Evolutionary conservation across 1,139 yeast genomes (phyloP).

Genomic region (Sugiyamaella novakii): DNA sequence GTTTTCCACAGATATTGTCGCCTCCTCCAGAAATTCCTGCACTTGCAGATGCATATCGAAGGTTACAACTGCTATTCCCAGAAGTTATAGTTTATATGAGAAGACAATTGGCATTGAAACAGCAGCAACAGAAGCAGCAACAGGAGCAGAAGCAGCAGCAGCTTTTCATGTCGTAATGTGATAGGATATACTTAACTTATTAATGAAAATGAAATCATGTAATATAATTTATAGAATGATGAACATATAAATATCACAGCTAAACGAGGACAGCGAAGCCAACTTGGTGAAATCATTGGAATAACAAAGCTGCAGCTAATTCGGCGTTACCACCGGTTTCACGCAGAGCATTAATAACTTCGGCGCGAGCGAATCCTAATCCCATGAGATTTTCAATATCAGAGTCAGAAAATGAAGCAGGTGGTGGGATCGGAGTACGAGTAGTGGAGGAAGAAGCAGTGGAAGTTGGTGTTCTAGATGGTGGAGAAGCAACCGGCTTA

Average conservation of each 20-base stretch:
- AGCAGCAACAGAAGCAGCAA: constrained; percentile 31
- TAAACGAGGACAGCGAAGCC: no score
- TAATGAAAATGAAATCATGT: not conserved
- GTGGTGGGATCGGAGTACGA: constrained; percentile 27
- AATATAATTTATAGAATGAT: not conserved
- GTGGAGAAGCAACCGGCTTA: constrained; percentile 12
- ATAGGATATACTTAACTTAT: not conserved
- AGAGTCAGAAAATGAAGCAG: constrained; percentile 45
- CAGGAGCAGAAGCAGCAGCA: constrained; percentile 28
- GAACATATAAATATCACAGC: no score
- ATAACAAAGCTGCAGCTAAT: constrained; percentile 77
- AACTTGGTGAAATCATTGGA: no score
- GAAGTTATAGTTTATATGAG: constrained; percentile 34
- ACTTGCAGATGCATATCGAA: constrained; percentile 35
- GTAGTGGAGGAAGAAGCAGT: constrained; percentile 32
- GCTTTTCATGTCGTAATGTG: constrained; percentile 16
- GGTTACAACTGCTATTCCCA: constrained; percentile 38
- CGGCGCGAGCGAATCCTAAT: constrained; percentile 69
- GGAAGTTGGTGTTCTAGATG: constrained; percentile 30
- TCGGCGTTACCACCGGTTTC: constrained; percentile 78
- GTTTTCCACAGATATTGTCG: constrained; percentile 36
- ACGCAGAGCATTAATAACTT: constrained; percentile 66
- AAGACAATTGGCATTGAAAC: constrained; percentile 31
- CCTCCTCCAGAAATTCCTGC: constrained; percentile 40
- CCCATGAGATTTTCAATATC: constrained; percentile 58